A percentile compares a stretch with the other conserved stretches of the same genome.
phyloP scores from a whole-genome alignment of 352 stramenopile species.

The Pythium oligandrum region DNA sequence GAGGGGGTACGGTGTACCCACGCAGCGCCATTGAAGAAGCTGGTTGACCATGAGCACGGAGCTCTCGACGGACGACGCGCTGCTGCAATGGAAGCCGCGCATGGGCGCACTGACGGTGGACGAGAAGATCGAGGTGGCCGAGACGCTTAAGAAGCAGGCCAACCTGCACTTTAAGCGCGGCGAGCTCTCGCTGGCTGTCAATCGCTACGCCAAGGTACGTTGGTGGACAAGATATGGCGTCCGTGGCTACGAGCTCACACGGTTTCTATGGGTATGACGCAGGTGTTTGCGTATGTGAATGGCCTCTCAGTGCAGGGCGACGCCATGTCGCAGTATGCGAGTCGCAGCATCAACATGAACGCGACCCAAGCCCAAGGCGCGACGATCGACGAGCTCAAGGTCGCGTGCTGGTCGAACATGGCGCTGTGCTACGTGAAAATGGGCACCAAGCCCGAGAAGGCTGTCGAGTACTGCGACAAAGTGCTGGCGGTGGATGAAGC shows the following conservation, averaged over 20 bases:
- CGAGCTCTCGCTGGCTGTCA: slow-evolving; percentile 57
- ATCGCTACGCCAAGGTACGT: slow-evolving; percentile 53
- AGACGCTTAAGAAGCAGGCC: slow-evolving; percentile 75
- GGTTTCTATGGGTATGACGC: background rate
- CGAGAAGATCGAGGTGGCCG: slow-evolving; percentile 69
- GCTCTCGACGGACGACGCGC: slow-evolving; percentile 28
- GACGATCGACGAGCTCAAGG: slow-evolving; percentile 62
- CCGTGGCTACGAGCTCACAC: background rate
- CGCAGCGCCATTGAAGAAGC: too few species aligned
- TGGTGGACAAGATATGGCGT: background rate
- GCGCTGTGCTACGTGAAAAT: slow-evolving; percentile 80
- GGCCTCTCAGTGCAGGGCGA: slow-evolving; percentile 68
- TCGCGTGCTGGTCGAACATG: slow-evolving; percentile 76
- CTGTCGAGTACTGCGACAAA: slow-evolving; percentile 68
- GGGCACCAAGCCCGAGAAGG: slow-evolving; percentile 34
- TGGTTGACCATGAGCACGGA: too few species aligned
- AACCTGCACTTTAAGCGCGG: slow-evolving; percentile 61
- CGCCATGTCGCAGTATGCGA: slow-evolving; percentile 72
- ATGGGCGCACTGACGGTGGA: slow-evolving; percentile 54
- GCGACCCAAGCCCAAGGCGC: slow-evolving; percentile 42
- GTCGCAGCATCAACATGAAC: slow-evolving; percentile 36
- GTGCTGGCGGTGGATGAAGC: slow-evolving; percentile 55
- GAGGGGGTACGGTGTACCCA: too few species aligned
- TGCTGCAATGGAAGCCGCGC: slow-evolving; percentile 61
- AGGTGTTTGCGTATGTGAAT: slow-evolving; percentile 83